Percentiles rank a stretch among this genome's conserved stretches.
phyloP scores from a whole-genome alignment of 2,329 filamentous ascomycete genomes.

The Chaetomiaceae sp. region DNA sequence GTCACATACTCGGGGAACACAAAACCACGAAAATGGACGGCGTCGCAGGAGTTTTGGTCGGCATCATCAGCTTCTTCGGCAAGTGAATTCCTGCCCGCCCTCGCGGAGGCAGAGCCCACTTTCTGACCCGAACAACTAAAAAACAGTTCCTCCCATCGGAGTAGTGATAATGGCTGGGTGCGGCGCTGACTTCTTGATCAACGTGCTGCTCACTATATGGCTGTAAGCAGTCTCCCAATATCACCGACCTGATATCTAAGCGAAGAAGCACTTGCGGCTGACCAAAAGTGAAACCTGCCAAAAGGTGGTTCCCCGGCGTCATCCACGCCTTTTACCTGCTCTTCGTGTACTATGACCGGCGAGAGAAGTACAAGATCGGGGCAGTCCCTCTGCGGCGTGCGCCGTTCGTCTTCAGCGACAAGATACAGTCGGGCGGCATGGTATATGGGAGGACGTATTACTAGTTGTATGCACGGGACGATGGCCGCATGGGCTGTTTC shows the following conservation, averaged over 20 bases:
- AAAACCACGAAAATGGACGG: slow-evolving; percentile 42
- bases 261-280: background rate
- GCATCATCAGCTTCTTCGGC: slow-evolving; percentile 52
- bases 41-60: slow-evolving; percentile 43
- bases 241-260: too few species aligned
- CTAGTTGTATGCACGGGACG: too few species aligned
- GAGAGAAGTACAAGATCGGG: slow-evolving; percentile 57
- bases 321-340: slow-evolving; percentile 77
- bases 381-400: slow-evolving; percentile 48
- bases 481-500: too few species aligned
- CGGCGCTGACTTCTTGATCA: slow-evolving; percentile 60
- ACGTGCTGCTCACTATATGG: slow-evolving; percentile 61
- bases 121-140: background rate
- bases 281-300: background rate
- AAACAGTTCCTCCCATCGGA: slow-evolving; percentile 59
- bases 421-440: slow-evolving; percentile 67
- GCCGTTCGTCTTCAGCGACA: slow-evolving; percentile 66
- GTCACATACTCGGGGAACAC: background rate
- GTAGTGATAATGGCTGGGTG: slow-evolving; percentile 62
- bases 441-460: slow-evolving; percentile 24
- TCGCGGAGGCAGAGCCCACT: background rate
- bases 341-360: slow-evolving; percentile 76
- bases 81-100: slow-evolving; percentile 15
- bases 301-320: slow-evolving; percentile 69
- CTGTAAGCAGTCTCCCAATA: slow-evolving; percentile 43